These are phyloP conservation scores for Litchi chinensis DNA, from an alignment of 345 rosid genomes.

Conservation along the genomic window DNA sequence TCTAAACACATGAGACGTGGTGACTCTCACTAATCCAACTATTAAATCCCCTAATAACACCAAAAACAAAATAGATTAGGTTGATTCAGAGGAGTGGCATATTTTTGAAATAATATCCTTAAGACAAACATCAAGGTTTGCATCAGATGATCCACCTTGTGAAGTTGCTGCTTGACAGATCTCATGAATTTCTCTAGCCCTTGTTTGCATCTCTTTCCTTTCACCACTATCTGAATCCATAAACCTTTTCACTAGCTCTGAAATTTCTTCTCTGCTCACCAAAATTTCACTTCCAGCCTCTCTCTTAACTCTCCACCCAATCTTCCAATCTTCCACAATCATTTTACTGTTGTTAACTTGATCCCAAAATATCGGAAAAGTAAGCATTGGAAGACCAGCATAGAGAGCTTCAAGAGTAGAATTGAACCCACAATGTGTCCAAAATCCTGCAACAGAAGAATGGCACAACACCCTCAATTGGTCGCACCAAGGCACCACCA, in stretches of 20 bases:
- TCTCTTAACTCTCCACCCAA: slow-evolving; percentile 35
- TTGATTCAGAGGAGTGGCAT: not conserved
- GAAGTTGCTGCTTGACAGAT: slow-evolving; percentile 22
- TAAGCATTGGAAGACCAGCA: slow-evolving; percentile 43
- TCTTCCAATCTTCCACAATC: slow-evolving; percentile 40
- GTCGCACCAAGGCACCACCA: slow-evolving; percentile 42
- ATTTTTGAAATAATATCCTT: not conserved
- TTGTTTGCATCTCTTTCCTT: slow-evolving; percentile 25
- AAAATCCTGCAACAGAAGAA: slow-evolving; percentile 41
- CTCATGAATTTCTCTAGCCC: slow-evolving; percentile 19
- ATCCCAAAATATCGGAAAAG: slow-evolving; percentile 37
- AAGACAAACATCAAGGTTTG: slow-evolving; percentile 7
- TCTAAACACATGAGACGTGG: too few species aligned
- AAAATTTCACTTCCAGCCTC: slow-evolving; percentile 6
- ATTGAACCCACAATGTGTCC: slow-evolving; percentile 47
- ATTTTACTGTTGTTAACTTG: slow-evolving; percentile 34
- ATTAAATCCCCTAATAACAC: not conserved
- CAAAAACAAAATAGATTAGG: too few species aligned
- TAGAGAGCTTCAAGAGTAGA: slow-evolving; percentile 38
- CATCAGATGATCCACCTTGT: slow-evolving; percentile 31
- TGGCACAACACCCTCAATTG: slow-evolving; percentile 40
- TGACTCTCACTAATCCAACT: too few species aligned
- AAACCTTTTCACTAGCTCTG: slow-evolving; percentile 14
- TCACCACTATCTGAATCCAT: slow-evolving; percentile 30
- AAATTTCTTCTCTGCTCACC: slow-evolving; percentile 29